Evolutionary conservation across 2,329 filamentous ascomycete species (phyloP).

Genomic region (Parascedosporium putredinis): DNA sequence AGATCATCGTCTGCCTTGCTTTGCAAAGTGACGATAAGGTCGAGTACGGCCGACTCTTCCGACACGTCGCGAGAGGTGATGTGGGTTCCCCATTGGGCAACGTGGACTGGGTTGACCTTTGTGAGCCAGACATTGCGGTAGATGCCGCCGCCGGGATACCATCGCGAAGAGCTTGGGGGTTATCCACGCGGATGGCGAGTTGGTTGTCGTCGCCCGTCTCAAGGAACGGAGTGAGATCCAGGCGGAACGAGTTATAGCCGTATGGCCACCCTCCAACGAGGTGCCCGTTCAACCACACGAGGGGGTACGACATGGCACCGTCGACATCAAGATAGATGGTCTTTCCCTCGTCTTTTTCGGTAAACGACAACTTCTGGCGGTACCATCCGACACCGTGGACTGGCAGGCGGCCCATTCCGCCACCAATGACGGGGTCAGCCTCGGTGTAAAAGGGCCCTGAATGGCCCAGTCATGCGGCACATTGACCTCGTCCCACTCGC

Average conservation of each 20-base stretch:
- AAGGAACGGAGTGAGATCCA: slow-evolving; percentile 36
- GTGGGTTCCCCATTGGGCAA: slow-evolving; percentile 39
- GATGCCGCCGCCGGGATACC: slow-evolving; percentile 44
- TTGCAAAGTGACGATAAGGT: slow-evolving; percentile 33
- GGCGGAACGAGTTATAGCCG: slow-evolving; percentile 38
- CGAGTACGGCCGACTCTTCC: slow-evolving; percentile 29
- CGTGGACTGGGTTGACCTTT: slow-evolving; percentile 33
- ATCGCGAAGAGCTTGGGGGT: slow-evolving; percentile 37
- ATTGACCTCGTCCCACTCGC: slow-evolving; percentile 27
- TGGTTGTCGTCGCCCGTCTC: slow-evolving; percentile 23
- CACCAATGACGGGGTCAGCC: slow-evolving; percentile 22
- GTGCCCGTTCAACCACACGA: slow-evolving; percentile 40
- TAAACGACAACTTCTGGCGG: slow-evolving; percentile 19
- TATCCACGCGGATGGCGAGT: slow-evolving; percentile 41
- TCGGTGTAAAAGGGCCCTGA: slow-evolving; percentile 31
- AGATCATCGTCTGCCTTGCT: slow-evolving; percentile 25
- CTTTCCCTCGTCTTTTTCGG: slow-evolving; percentile 21
- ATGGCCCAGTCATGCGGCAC: slow-evolving; percentile 41
- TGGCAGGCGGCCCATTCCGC: slow-evolving; percentile 33
- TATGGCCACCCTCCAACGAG: slow-evolving; percentile 42
- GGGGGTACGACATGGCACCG: slow-evolving; percentile 40
- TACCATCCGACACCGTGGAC: slow-evolving; percentile 45
- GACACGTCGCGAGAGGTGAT: slow-evolving; percentile 36
- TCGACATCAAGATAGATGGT: slow-evolving; percentile 36
- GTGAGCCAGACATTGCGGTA: slow-evolving; percentile 45